Evolutionary conservation across 208 protist genomes (phyloP).

Genomic region (Angomonas ambiguus): DNA sequence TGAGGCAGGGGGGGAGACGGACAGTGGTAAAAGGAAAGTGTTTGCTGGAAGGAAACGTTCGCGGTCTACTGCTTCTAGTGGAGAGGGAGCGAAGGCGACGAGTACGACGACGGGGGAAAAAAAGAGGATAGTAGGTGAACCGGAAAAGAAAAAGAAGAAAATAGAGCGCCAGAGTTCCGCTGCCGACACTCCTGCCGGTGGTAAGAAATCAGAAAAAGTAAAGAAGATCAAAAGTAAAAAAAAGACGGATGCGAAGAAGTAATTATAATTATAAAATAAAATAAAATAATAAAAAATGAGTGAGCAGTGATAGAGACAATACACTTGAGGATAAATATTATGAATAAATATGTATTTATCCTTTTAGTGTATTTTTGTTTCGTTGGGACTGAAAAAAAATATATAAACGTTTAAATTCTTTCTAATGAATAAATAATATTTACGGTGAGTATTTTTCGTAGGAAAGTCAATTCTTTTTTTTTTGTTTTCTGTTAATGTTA

Average conservation of each 20-base stretch:
- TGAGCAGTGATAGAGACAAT: too few relatives aligned
- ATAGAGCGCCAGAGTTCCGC: not conserved
- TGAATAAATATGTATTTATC: not conserved
- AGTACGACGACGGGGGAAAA: not conserved
- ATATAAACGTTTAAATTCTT: constrained; percentile 6
- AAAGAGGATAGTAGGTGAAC: not conserved
- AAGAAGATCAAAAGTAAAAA: not conserved
- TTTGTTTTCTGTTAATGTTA: not conserved
- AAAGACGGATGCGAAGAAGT: constrained; percentile 1
- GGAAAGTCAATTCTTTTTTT: not conserved
- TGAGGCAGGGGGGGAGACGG: not conserved
- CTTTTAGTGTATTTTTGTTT: not conserved
- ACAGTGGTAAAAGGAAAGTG: not conserved
- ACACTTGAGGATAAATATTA: too few relatives aligned
- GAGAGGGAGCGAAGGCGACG: too few relatives aligned
- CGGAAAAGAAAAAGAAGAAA: constrained; percentile 2
- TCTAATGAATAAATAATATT: too few relatives aligned
- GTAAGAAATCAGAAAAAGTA: not conserved
- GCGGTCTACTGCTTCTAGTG: not conserved
- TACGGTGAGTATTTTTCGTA: not conserved
- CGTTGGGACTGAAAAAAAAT: not conserved
- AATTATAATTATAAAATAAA: not conserved
- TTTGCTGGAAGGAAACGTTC: not conserved
- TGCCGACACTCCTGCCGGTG: not conserved
- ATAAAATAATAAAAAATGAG: constrained; percentile 9